Conservation (phyloP, 176 grass and related monocot genomes). For the Tillandsia fasciculata region DNA sequence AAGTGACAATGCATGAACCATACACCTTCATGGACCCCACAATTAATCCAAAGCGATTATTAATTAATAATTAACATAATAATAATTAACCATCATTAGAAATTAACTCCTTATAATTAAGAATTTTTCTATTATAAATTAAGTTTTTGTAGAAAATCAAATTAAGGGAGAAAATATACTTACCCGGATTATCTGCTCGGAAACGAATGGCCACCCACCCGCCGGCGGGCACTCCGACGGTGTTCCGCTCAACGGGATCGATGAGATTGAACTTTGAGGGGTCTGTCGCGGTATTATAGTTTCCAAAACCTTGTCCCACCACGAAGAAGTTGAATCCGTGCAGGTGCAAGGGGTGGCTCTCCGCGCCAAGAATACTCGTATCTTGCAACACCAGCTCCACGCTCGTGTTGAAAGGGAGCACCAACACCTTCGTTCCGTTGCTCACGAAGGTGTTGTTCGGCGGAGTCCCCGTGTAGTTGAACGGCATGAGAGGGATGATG, state of each 20-base stretch:
- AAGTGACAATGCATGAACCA: constrained; percentile 10
- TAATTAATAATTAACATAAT: too few relatives aligned
- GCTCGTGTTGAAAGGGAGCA: constrained; percentile 42
- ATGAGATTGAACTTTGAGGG: neutral
- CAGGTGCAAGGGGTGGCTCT: constrained; percentile 17
- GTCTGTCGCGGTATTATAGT: constrained; percentile 5
- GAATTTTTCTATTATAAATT: neutral
- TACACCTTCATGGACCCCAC: neutral
- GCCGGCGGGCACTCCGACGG: neutral
- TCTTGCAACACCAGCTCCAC: constrained; percentile 40
- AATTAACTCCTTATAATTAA: too few relatives aligned
- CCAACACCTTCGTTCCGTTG: constrained; percentile 52
- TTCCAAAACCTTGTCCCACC: constrained; percentile 13
- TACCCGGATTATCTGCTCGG: neutral
- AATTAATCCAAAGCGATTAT: too few relatives aligned
- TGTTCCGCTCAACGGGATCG: constrained; percentile 16
- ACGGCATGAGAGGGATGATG: constrained; percentile 16
- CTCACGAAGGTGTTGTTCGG: constrained; percentile 53
- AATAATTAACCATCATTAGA: too few relatives aligned
- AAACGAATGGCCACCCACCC: constrained; percentile 7
- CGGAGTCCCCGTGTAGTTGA: constrained; percentile 66
- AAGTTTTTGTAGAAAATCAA: neutral
- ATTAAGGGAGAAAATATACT: neutral
- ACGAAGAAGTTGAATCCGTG: constrained; percentile 15
- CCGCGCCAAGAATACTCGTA: constrained; percentile 8